phyloP scores from a whole-genome alignment of 106 monocot genomes.

The Gastrodia elata region DNA sequence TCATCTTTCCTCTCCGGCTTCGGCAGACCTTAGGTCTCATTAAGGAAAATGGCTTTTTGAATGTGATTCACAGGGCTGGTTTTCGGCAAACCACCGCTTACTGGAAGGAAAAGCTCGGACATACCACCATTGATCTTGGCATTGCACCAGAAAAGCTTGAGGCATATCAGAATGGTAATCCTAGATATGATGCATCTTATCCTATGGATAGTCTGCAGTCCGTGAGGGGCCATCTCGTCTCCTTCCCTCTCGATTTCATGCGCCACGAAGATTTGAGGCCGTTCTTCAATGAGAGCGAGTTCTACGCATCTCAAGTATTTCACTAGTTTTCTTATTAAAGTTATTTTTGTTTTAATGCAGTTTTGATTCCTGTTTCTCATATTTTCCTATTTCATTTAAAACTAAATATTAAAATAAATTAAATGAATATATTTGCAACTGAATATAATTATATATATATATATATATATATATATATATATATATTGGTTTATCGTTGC shows the following conservation, averaged over 20 bases:
- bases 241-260: conserved; percentile 92
- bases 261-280: conserved; percentile 90
- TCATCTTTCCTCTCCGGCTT: not conserved
- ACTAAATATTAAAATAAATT: too few relatives aligned
- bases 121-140: conserved; percentile 85
- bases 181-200: conserved; percentile 32
- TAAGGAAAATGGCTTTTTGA: not conserved
- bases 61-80: conserved; percentile 21
- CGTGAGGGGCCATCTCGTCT: conserved; percentile 81
- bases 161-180: conserved; percentile 49
- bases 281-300: conserved; percentile 83
- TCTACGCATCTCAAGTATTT: conserved; percentile 87
- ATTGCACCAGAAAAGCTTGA: conserved; percentile 67
- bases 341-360: too few relatives aligned
- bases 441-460: too few relatives aligned
- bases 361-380: too few relatives aligned
- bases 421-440: too few relatives aligned
- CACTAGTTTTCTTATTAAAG: conserved; percentile 34
- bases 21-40: not conserved
- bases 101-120: conserved; percentile 88
- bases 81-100: conserved; percentile 53
- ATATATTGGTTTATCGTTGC: too few relatives aligned
- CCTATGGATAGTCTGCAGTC: conserved; percentile 56
- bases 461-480: too few relatives aligned
- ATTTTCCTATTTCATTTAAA: too few relatives aligned